Conservation (phyloP, 2,329 filamentous ascomycete genomes). For the Venturia carpophila region DNA sequence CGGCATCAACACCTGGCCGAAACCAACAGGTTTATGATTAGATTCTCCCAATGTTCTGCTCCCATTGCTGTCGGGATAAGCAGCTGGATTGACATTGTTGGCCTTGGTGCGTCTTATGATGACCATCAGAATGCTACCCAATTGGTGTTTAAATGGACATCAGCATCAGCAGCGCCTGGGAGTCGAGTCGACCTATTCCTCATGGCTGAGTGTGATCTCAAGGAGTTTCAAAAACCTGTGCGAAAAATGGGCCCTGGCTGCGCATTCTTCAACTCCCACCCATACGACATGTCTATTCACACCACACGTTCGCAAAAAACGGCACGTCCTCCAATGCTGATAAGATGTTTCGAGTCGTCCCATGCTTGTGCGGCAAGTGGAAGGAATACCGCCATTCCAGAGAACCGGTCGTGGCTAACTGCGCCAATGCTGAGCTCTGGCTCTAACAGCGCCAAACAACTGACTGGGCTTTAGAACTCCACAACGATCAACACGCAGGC, state of each 20-base stretch:
- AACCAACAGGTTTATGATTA: background rate
- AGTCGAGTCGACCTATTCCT: too few relatives aligned
- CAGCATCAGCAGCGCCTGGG: too few relatives aligned
- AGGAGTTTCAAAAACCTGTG: background rate
- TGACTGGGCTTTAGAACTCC: background rate
- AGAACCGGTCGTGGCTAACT: background rate
- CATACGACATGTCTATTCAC: background rate
- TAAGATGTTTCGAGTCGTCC: background rate
- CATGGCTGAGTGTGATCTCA: too few relatives aligned
- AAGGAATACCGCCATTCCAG: background rate
- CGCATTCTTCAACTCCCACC: background rate
- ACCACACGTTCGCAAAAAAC: background rate
- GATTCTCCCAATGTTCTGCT: background rate
- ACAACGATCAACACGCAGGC: background rate
- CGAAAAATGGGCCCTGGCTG: background rate
- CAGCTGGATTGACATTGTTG: background rate
- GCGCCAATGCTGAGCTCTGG: background rate
- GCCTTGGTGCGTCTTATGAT: too few relatives aligned
- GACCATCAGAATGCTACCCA: too few relatives aligned
- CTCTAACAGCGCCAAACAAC: background rate
- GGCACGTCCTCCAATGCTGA: background rate
- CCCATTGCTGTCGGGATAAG: background rate
- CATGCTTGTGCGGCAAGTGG: background rate
- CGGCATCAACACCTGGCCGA: background rate
- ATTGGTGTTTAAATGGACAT: too few relatives aligned